Conservation (phyloP, 371 early-diverging fungal species). For the Funneliformis caledonium region DNA sequence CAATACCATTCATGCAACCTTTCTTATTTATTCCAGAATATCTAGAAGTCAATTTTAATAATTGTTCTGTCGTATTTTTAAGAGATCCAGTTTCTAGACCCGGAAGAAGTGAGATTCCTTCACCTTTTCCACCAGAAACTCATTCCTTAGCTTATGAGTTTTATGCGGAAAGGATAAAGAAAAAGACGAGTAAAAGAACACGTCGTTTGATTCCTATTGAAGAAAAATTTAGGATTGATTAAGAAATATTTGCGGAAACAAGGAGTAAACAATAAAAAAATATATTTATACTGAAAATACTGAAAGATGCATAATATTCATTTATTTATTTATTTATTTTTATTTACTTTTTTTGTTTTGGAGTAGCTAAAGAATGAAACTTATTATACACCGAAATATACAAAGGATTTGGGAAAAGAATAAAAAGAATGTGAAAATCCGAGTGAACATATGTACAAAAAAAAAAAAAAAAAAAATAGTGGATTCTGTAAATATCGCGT, state of each 20-base stretch:
- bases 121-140: conserved; percentile 88
- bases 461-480: background rate
- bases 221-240: conserved; percentile 11
- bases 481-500: background rate
- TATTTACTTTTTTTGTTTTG: background rate
- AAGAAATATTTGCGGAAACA: background rate
- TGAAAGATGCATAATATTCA: too few relatives aligned
- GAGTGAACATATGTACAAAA: background rate
- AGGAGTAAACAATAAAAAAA: too few relatives aligned
- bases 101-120: conserved; percentile 88
- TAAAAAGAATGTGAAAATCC: background rate
- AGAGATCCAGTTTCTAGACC: conserved; percentile 89
- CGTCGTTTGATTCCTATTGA: conserved; percentile 12
- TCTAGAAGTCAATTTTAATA: conserved; percentile 95
- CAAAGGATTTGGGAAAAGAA: background rate
- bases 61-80: conserved; percentile 87
- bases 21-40: conserved; percentile 96
- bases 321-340: background rate
- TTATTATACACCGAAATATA: background rate
- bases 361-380: background rate
- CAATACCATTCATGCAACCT: conserved; percentile 87
- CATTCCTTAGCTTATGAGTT: conserved; percentile 93
- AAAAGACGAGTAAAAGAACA: conserved; percentile 9
- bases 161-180: conserved; percentile 60
- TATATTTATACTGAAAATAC: too few relatives aligned